Evolutionary conservation across 768 basidiomycete species (phyloP), one percentile per base, ranked within the genome.

Genomic region (Suillus subaureus): DNA sequence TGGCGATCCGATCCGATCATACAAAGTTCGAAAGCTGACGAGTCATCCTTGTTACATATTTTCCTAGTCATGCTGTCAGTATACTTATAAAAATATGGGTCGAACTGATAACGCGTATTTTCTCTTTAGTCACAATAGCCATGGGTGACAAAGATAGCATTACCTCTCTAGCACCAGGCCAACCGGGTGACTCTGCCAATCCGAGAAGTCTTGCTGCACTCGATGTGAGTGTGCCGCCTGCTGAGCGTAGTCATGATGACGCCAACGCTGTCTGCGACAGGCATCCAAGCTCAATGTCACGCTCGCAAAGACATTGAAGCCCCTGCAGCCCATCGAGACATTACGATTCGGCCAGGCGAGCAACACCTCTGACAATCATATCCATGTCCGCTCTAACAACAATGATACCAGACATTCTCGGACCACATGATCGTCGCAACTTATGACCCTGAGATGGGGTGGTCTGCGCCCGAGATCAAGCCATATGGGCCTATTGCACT

Each of bases 351-450:
- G 91, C 21, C 77, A 82, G 78, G 89, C 87, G 67, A 65, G 80
- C 74, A 18, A 43, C 13, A 2, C 11, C 49, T 56, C 13, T 4
- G n/a, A 16, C 31, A 61, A 51, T 55, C 39, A 26, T 26, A 61
- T 69, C 52, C 67, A 49, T n/a, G 37, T 16, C n/a, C 61, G 31
- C n/a, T 26, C 26, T 43, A 47, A 37, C 12, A 26, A 54, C n/a
- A 15, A 21, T 33, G 9, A 28, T 26, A 26, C 15, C 67, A 89
- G 88, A 77, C 79, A n/a, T 82, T 85, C 73, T 87, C 86, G 6
- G 92, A 95, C 77, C 91, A 95, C 75, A 94, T 94, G 91, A 82
- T 91, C 37, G 76, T 89, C 42, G 79, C 84, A 28, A 81, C 82
- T n/a, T 92, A 87, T 77, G 81, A 89, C 58, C 88, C 89, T 0